Evolutionary conservation across 1,284 basidiomycete species (phyloP), one percentile per base, ranked within the genome.

Genomic region (Vanrija sp.): DNA sequence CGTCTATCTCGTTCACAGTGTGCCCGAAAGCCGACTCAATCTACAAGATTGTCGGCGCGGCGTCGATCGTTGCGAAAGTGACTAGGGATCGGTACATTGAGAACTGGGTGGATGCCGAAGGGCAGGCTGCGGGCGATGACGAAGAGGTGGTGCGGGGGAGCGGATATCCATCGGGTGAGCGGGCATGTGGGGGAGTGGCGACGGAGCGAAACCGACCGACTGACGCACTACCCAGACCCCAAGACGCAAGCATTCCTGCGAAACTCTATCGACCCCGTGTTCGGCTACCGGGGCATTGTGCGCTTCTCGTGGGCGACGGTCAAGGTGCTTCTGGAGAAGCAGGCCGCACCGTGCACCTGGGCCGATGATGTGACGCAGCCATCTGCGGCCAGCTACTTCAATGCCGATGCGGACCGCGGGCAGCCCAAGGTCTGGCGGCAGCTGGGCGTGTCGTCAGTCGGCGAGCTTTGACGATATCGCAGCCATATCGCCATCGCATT

Each of bases 301-400:
- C 84, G 96, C 14, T 98, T 98, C 78, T 94, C 90, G 7, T 98
- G 95, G 95, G 86, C 89, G 1, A 97, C 95, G 0, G 85, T 94
- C 58, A 95, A 94, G 70, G 84, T 91, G 1, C 75, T 87, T 7
- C 78, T 98, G 15, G 91, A 96, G 44, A 91, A 91, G 66, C 79
- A 85, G 45, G 91, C 81, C 0, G 85, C 90, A 67, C 68, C 80
- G 6, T 85, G 90, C 25, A 83, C 87, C 78, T 96, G 93, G 93
- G 83, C 80, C 43, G 90, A 93, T 69, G 89, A 94, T 46, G 51
- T 43, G 9, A 83, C 85, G 3, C 86, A 91, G 66, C 85, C 83
- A 15, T 84, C 85, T 0, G 82, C 91, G 6, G 77, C 86, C 21
- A 85, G 84, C 65, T 87, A 86, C 5, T 93, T 92, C 66, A 81